phyloP scores from a whole-genome alignment of 2,329 filamentous ascomycete species.

The Colletotrichum endophyticum region DNA sequence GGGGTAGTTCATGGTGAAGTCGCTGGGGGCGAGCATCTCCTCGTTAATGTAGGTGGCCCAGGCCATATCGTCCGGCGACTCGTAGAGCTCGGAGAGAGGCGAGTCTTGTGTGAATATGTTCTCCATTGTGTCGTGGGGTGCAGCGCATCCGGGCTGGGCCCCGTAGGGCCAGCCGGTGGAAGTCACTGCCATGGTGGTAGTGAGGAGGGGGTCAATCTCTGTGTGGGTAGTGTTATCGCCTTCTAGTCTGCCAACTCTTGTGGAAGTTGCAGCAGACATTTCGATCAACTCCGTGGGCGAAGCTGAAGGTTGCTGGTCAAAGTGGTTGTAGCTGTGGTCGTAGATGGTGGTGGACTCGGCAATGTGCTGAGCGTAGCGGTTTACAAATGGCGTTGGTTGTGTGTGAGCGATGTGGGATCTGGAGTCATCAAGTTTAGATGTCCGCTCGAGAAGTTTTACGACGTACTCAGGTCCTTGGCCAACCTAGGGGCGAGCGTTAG shows the following conservation, averaged over 20 bases:
- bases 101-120: neutral
- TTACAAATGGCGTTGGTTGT: slow-evolving; percentile 17
- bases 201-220: neutral
- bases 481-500: slow-evolving; percentile 11
- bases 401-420: slow-evolving; percentile 5
- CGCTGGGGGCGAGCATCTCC: slow-evolving; percentile 8
- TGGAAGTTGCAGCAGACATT: neutral
- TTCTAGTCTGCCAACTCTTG: neutral
- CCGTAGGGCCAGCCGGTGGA: slow-evolving; percentile 6
- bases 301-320: slow-evolving; percentile 1
- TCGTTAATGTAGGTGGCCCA: slow-evolving; percentile 15
- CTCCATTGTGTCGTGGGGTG: slow-evolving; percentile 11
- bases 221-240: neutral
- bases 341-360: slow-evolving; percentile 12
- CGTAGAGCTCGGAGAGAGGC: slow-evolving; percentile 16
- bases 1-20: neutral
- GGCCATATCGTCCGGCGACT: slow-evolving; percentile 1
- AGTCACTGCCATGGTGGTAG: slow-evolving; percentile 8
- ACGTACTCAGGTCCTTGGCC: slow-evolving; percentile 25
- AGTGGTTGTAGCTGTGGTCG: neutral
- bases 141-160: slow-evolving; percentile 9
- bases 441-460: slow-evolving; percentile 24
- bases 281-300: neutral
- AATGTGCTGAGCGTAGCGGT: slow-evolving; percentile 7
- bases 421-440: slow-evolving; percentile 21